phyloP scores from a whole-genome alignment of 2,329 filamentous ascomycete species.

The Sphaerulina vaccinii region DNA sequence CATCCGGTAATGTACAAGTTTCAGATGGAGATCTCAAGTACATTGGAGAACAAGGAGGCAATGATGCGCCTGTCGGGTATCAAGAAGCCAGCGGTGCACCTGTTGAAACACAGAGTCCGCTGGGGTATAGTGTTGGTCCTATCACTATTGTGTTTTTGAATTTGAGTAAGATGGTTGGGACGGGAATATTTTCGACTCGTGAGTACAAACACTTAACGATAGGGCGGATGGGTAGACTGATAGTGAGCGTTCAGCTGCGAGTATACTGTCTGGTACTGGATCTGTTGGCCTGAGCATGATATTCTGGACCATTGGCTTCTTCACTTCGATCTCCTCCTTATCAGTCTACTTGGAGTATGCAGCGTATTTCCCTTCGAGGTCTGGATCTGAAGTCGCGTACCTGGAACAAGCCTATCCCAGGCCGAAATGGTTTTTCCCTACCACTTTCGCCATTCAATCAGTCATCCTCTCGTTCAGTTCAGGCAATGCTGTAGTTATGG shows the following conservation, averaged over 20 bases:
- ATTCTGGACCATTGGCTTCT: constrained; percentile 63
- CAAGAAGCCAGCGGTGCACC: constrained; percentile 64
- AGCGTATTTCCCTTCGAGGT: constrained; percentile 65
- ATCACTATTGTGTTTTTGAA: constrained; percentile 61
- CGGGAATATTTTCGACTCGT: constrained; percentile 51
- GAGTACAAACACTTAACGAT: not conserved
- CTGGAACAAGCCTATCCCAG: constrained; percentile 66
- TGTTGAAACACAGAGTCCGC: constrained; percentile 57
- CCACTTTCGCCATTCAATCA: constrained; percentile 62
- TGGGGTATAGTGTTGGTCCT: constrained; percentile 59
- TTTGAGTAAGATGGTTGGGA: constrained; percentile 63
- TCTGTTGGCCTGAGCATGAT: constrained; percentile 63
- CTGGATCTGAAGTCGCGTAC: constrained; percentile 65
- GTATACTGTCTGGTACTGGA: constrained; percentile 59
- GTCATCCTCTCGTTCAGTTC: constrained; percentile 65
- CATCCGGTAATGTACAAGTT: constrained; percentile 17
- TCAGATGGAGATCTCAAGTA: constrained; percentile 46
- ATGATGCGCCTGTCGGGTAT: constrained; percentile 53
- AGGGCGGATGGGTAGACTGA: not conserved
- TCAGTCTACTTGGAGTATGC: constrained; percentile 63
- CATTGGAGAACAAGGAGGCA: constrained; percentile 47
- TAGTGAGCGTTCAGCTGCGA: constrained; percentile 39
- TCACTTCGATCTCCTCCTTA: constrained; percentile 57
- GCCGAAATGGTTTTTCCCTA: constrained; percentile 63
- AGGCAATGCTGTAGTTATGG: constrained; percentile 60